Evolutionary conservation across 495 filamentous ascomycete species (phyloP).

Genomic region (Daldinia caldariorum): DNA sequence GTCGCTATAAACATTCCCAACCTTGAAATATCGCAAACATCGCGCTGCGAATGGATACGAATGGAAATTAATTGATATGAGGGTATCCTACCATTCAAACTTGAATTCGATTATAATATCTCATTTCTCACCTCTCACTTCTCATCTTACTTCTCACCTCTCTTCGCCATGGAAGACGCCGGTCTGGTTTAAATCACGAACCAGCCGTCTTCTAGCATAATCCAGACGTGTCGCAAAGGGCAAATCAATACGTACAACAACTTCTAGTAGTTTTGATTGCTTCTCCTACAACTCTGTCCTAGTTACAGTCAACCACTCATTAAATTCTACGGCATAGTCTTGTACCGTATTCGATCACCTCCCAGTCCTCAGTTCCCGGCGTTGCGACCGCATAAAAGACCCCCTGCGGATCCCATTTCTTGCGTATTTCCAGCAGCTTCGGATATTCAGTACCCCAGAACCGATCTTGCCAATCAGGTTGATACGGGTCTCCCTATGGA

Average conservation of each 20-base stretch:
- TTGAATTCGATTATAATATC: not conserved
- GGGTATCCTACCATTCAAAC: not conserved
- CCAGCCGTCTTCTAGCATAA: not conserved
- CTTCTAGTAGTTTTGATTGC: not conserved
- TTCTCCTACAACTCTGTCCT: not conserved
- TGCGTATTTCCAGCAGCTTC: slow-evolving; percentile 58
- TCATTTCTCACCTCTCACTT: no score
- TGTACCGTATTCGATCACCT: slow-evolving; percentile 56
- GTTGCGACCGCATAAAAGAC: slow-evolving; percentile 61
- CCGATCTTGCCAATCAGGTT: slow-evolving; percentile 63
- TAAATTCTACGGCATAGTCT: slow-evolving; percentile 53
- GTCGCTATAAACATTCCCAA: not conserved
- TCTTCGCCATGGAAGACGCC: not conserved
- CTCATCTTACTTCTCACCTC: no score
- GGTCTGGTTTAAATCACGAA: no score
- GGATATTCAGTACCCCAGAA: slow-evolving; percentile 66
- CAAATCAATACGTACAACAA: not conserved
- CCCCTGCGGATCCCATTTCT: slow-evolving; percentile 65
- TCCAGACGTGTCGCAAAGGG: not conserved
- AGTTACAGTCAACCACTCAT: not conserved
- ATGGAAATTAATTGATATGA: not conserved
- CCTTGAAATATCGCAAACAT: not conserved
- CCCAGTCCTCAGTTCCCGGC: slow-evolving; percentile 57
- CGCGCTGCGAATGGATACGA: not conserved
- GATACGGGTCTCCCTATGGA: slow-evolving; percentile 59